A percentile compares a stretch with the other conserved stretches of the same genome.
Conservation (phyloP, 495 filamentous ascomycete genomes). For the Extremus antarcticus region DNA sequence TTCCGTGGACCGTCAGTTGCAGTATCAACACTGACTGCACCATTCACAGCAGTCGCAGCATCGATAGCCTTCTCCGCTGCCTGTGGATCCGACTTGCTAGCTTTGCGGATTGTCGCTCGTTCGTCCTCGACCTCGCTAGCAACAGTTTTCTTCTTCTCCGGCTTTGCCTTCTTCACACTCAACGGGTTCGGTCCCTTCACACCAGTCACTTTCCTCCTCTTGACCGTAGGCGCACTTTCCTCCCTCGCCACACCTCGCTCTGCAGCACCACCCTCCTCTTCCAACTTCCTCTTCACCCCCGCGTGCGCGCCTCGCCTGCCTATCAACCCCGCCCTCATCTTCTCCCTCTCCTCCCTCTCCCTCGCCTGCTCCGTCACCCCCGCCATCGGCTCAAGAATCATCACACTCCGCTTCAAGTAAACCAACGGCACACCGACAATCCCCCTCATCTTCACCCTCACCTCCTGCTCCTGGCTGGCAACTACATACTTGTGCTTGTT, state of each 20-base stretch:
- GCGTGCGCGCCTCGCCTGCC: constrained; percentile 11
- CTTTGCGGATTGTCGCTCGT: constrained; percentile 5
- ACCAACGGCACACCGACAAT: constrained; percentile 71
- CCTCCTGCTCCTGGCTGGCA: constrained; percentile 56
- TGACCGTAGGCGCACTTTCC: constrained; percentile 36
- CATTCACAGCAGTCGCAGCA: background rate
- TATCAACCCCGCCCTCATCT: constrained; percentile 59
- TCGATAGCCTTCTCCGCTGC: constrained; percentile 5
- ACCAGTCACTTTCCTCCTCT: constrained; percentile 55
- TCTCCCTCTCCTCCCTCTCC: constrained; percentile 58
- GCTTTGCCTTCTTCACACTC: constrained; percentile 70
- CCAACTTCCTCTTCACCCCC: constrained; percentile 36
- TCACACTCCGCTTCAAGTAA: constrained; percentile 74
- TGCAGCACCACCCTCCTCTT: constrained; percentile 34
- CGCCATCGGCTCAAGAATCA: constrained; percentile 87
- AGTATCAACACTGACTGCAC: background rate
- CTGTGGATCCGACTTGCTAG: constrained; percentile 9
- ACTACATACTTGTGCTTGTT: constrained; percentile 92
- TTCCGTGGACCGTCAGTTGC: constrained; percentile 6
- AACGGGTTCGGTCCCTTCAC: constrained; percentile 82
- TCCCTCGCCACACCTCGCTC: constrained; percentile 26
- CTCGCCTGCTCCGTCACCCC: constrained; percentile 47
- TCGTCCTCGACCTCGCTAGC: constrained; percentile 8
- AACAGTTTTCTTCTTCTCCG: constrained; percentile 1
- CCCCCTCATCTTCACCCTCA: constrained; percentile 42